Conservation (phyloP, 176 grass and related monocot species). For the Pontederia paniculata region DNA sequence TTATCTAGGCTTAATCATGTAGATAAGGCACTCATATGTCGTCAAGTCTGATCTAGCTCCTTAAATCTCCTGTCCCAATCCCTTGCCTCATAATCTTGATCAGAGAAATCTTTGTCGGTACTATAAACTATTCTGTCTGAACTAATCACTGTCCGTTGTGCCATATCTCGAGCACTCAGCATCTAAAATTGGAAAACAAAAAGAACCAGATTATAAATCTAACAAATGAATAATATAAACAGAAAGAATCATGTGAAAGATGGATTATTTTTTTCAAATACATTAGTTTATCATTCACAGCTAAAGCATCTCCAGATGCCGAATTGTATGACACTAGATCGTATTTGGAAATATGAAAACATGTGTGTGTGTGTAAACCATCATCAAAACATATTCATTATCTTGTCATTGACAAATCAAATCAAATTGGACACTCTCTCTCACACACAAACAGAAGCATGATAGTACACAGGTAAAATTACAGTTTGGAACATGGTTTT, state of each 20-base stretch:
- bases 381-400: no score
- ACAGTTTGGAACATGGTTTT: no score
- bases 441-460: no score
- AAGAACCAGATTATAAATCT: conserved; percentile 10
- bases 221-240: conserved; percentile 16
- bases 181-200: conserved; percentile 41
- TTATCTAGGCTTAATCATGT: background rate
- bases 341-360: no score
- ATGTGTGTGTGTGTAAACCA: no score
- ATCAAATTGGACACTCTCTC: no score
- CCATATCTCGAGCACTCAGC: conserved; percentile 81
- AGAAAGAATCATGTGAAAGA: background rate
- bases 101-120: conserved; percentile 55
- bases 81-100: conserved; percentile 83
- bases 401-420: no score
- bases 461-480: no score
- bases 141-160: conserved; percentile 55
- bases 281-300: no score
- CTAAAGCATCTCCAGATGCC: no score
- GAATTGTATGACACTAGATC: no score
- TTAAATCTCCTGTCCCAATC: conserved; percentile 75
- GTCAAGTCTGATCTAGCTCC: conserved; percentile 43
- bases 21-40: background rate
- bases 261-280: no score
- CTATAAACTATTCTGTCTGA: conserved; percentile 70